phyloP scores from a whole-genome alignment of 768 basidiomycete species.

The Lactarius pseudohatsudake region DNA sequence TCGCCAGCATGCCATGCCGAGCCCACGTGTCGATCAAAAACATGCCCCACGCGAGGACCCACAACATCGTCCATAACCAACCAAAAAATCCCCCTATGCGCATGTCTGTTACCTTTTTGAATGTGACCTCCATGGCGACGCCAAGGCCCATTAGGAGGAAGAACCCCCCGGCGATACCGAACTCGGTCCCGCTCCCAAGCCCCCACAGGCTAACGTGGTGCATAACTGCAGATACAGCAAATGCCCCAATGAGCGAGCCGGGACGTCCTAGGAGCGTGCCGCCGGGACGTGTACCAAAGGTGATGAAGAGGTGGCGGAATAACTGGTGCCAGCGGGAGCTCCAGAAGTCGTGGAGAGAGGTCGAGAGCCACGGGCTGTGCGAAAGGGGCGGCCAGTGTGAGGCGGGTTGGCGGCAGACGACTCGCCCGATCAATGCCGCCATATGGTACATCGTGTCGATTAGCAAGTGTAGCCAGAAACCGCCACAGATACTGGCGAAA shows the following conservation, averaged over 20 bases:
- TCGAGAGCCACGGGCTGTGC: slow-evolving; percentile 22
- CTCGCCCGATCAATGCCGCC: slow-evolving; percentile 22
- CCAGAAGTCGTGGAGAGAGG: slow-evolving; percentile 43
- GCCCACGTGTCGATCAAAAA: slow-evolving; percentile 17
- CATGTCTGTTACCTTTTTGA: slow-evolving; percentile 44
- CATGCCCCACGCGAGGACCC: slow-evolving; percentile 25
- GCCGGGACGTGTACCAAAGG: slow-evolving; percentile 37
- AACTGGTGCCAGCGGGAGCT: slow-evolving; percentile 26
- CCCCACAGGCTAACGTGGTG: slow-evolving; percentile 61
- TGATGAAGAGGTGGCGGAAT: slow-evolving; percentile 36
- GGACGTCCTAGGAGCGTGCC: slow-evolving; percentile 37
- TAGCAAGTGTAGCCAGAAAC: slow-evolving; percentile 13
- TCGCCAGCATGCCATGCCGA: slow-evolving; percentile 13
- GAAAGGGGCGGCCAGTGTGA: too few relatives aligned
- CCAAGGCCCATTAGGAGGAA: slow-evolving; percentile 40
- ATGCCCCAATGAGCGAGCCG: slow-evolving; percentile 46
- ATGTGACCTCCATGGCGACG: slow-evolving; percentile 48
- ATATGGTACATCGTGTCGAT: slow-evolving; percentile 26
- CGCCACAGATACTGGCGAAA: slow-evolving; percentile 16
- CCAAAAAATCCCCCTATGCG: slow-evolving; percentile 51
- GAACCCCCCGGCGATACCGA: slow-evolving; percentile 48
- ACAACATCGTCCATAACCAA: slow-evolving; percentile 47
- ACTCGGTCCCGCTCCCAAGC: slow-evolving; percentile 54
- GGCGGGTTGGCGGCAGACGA: too few relatives aligned
- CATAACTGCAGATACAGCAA: slow-evolving; percentile 55